Percentiles rank a stretch among this genome's conserved stretches.
Evolutionary conservation across 2,329 filamentous ascomycete species (phyloP).

Genomic region (Pestalotiopsis fici): DNA sequence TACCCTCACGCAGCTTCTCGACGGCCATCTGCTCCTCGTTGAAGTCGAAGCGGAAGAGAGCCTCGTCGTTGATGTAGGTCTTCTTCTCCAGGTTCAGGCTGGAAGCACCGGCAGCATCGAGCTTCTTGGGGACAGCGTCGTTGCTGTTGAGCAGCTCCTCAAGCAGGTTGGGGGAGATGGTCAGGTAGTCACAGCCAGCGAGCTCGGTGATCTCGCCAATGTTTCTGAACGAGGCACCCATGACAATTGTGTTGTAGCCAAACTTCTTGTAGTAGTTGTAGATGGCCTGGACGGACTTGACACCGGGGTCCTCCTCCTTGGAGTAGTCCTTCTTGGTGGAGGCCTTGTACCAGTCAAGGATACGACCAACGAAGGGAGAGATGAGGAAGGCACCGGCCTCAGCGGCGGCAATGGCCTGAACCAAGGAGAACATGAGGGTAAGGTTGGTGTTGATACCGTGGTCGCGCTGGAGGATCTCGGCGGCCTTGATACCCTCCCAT

Average conservation of each 20-base stretch:
- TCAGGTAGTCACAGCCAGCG: conserved; percentile 97
- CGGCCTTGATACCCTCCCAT: conserved; percentile 99
- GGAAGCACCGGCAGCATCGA: conserved; percentile 68
- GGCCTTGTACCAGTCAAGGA: conserved; percentile 99
- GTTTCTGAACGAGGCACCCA: conserved; percentile 98
- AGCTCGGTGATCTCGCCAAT: conserved; percentile 96
- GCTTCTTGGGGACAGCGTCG: conserved; percentile 87
- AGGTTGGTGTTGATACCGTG: conserved; percentile 98
- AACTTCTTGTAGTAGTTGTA: conserved; percentile 99
- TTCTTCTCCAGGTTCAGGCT: conserved; percentile 82
- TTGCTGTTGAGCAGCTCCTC: conserved; percentile 90
- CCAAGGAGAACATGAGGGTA: conserved; percentile 96
- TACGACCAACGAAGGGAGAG: conserved; percentile 98
- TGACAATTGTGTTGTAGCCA: conserved; percentile 99
- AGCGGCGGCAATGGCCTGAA: conserved; percentile 93
- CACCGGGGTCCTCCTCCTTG: conserved; percentile 91
- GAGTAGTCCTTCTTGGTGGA: conserved; percentile 90
- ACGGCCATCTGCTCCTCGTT: conserved; percentile 99
- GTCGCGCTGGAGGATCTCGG: conserved; percentile 93
- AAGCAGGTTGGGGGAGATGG: conserved; percentile 92
- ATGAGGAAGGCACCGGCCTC: conserved; percentile 97
- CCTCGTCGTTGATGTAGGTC: conserved; percentile 86
- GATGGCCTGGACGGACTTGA: conserved; percentile 89
- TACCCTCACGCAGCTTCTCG: conserved; percentile 98
- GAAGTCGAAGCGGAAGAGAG: conserved; percentile 96